Evolutionary conservation across 2,329 filamentous ascomycete genomes (phyloP).

Genomic region (Metarhizium robertsii): DNA sequence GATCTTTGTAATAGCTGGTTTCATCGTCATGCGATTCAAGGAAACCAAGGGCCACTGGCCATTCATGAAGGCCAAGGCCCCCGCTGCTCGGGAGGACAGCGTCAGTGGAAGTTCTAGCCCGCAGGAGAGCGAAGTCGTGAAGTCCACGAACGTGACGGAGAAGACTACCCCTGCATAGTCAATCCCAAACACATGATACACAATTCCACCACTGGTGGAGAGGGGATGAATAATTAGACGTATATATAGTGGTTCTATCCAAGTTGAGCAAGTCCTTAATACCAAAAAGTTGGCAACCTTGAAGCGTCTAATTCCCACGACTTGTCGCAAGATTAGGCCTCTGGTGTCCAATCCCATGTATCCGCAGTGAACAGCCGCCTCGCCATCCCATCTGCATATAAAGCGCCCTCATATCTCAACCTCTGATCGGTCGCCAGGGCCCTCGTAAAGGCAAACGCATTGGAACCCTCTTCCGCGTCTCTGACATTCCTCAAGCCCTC

Average conservation of each 20-base stretch:
- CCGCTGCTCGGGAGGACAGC: conserved; percentile 9
- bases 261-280: neutral
- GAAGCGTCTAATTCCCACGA: neutral
- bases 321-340: conserved; percentile 18
- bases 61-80: conserved; percentile 26
- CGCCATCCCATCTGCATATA: conserved; percentile 42
- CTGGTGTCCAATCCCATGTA: conserved; percentile 52
- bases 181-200: neutral
- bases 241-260: neutral
- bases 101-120: conserved; percentile 18
- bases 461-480: conserved; percentile 1
- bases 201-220: neutral
- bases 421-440: conserved; percentile 40
- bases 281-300: neutral
- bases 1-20: conserved; percentile 63
- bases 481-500: neutral
- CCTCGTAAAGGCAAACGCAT: conserved; percentile 40
- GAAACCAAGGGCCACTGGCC: conserved; percentile 48
- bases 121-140: conserved; percentile 11
- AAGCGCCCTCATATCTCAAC: conserved; percentile 36
- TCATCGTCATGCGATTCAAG: conserved; percentile 55
- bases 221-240: neutral
- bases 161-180: conserved; percentile 15
- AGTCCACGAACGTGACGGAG: conserved; percentile 16
- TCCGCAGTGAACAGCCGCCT: conserved; percentile 45